A percentile compares a stretch with the other conserved stretches of the same genome.
phyloP scores from a whole-genome alignment of 31 red algal genomes.

The Asparagopsis taxiformis region DNA sequence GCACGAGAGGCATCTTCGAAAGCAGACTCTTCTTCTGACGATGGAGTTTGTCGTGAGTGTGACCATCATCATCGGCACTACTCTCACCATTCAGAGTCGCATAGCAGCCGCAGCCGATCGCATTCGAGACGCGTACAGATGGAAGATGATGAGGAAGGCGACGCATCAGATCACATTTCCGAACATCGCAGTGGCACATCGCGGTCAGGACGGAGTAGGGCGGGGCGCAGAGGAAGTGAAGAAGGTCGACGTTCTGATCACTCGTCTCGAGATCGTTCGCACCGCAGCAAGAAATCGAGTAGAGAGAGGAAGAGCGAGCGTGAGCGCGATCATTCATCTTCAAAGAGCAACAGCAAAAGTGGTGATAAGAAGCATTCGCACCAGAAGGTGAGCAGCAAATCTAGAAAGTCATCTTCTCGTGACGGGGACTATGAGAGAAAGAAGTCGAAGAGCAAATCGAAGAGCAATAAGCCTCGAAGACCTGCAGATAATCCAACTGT shows the following conservation, averaged over 20 bases:
- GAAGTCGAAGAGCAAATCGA: constrained; percentile 30
- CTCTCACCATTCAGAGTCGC: not conserved
- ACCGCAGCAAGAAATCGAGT: not conserved
- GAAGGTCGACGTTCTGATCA: constrained; percentile 9
- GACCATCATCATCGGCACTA: not conserved
- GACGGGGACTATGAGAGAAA: constrained; percentile 18
- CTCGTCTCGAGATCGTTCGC: constrained; percentile 13
- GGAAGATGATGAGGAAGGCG: not conserved
- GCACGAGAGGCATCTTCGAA: constrained; percentile 1
- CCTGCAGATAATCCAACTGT: not conserved
- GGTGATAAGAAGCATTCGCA: constrained; percentile 24
- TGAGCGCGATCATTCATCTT: constrained; percentile 9
- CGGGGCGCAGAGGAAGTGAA: constrained; percentile 11
- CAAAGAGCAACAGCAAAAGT: constrained; percentile 28
- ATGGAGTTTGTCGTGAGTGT: not conserved
- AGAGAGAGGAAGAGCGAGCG: constrained; percentile 6
- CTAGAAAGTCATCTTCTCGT: constrained; percentile 7
- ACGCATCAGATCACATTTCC: not conserved
- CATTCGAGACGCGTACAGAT: not conserved
- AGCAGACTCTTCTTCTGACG: constrained; percentile 2
- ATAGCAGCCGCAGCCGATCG: not conserved
- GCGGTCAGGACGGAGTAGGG: constrained; percentile 7
- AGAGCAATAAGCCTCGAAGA: not conserved
- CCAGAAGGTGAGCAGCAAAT: constrained; percentile 7
- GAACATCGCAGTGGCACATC: constrained; percentile 2